phyloP scores from a whole-genome alignment of 345 rosid genomes.

The Populus ilicifolia region DNA sequence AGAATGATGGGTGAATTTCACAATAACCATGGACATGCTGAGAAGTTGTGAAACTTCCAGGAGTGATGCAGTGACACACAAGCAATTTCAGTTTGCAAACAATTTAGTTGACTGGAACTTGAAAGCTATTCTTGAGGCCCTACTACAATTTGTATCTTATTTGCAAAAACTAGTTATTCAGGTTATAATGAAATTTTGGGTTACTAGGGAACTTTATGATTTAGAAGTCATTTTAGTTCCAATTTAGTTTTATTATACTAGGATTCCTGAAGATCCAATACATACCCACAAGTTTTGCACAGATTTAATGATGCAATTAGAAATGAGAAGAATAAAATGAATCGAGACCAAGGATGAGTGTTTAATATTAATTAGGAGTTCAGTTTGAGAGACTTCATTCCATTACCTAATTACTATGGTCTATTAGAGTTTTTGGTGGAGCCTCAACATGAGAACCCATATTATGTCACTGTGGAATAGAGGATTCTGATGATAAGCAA shows the following conservation, averaged over 20 bases:
- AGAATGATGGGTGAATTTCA: not conserved
- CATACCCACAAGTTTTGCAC: not conserved
- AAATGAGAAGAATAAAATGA: not conserved
- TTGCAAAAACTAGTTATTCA: not conserved
- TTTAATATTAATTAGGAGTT: not conserved
- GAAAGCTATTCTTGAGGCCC: not conserved
- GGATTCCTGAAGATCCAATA: not conserved
- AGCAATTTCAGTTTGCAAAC: not conserved
- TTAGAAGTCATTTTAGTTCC: not conserved
- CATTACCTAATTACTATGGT: not conserved
- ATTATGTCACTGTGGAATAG: not conserved
- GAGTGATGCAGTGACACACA: not conserved
- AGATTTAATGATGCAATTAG: not conserved
- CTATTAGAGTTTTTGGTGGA: not conserved
- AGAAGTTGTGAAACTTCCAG: not conserved
- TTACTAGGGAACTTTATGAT: not conserved
- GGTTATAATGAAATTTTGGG: not conserved
- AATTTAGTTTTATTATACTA: not conserved
- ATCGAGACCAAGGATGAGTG: not conserved
- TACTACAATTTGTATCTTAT: not conserved
- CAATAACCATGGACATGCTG: not conserved
- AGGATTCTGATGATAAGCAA: not conserved
- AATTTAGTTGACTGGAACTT: not conserved
- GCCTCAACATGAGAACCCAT: not conserved
- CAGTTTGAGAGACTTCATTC: not conserved